Evolutionary conservation across 345 rosid species (phyloP).

Genomic region (Capsella bursapastoris): DNA sequence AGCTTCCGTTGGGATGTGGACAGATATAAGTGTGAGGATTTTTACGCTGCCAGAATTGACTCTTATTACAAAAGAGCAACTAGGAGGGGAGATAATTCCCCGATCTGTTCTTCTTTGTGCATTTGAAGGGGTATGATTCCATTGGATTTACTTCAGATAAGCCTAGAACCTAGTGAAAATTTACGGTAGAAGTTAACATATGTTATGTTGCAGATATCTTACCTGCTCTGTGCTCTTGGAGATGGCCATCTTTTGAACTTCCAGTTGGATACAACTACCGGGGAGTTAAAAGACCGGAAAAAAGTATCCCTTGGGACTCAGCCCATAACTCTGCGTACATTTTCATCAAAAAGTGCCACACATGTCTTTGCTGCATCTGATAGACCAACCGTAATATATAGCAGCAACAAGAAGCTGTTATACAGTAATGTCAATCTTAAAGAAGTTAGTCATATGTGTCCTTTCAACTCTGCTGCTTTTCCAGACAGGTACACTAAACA

Average conservation of each 20-base stretch:
- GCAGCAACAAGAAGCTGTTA: slow-evolving; percentile 94
- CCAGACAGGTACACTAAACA: slow-evolving; percentile 74
- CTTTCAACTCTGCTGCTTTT: slow-evolving; percentile 98
- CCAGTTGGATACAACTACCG: slow-evolving; percentile 75
- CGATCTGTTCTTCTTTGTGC: slow-evolving; percentile 94
- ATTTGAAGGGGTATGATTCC: slow-evolving; percentile 88
- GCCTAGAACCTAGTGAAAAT: neutral
- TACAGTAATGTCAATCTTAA: slow-evolving; percentile 97
- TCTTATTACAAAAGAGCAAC: slow-evolving; percentile 84
- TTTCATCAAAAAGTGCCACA: slow-evolving; percentile 87
- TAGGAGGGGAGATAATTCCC: slow-evolving; percentile 98
- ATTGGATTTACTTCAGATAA: slow-evolving; percentile 20
- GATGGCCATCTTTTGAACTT: slow-evolving; percentile 97
- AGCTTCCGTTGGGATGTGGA: slow-evolving; percentile 99
- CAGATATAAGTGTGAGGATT: slow-evolving; percentile 89
- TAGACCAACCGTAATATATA: slow-evolving; percentile 95
- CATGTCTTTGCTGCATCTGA: slow-evolving; percentile 97
- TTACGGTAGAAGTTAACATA: slow-evolving; percentile 19
- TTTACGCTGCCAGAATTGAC: slow-evolving; percentile 88
- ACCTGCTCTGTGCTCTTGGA: slow-evolving; percentile 97
- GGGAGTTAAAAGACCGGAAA: slow-evolving; percentile 86
- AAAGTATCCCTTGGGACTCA: slow-evolving; percentile 98
- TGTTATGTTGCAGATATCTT: slow-evolving; percentile 67
- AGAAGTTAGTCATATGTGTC: slow-evolving; percentile 99
- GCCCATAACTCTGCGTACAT: slow-evolving; percentile 95